These are phyloP conservation scores for Ilex asprella DNA, from an alignment of 257 asterid species.

Conservation along the genomic window DNA sequence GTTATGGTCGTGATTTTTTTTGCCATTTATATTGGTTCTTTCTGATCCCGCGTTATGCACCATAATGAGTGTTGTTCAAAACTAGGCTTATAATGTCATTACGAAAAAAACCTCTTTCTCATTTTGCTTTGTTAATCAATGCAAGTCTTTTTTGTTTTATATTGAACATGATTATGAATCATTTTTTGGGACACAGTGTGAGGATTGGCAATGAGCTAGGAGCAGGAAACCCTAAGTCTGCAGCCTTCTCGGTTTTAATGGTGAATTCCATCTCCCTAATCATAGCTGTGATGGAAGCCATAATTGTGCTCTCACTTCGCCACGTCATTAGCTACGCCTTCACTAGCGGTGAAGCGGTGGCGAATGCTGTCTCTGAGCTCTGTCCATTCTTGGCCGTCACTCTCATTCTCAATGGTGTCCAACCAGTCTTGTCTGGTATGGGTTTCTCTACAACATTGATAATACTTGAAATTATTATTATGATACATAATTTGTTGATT, in stretches of 20 bases:
- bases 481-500: too few relatives aligned
- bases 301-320: slow-evolving; percentile 8
- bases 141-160: too few relatives aligned
- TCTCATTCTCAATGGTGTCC: slow-evolving; percentile 26
- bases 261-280: slow-evolving; percentile 19
- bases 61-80: too few relatives aligned
- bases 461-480: too few relatives aligned
- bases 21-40: too few relatives aligned
- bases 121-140: too few relatives aligned
- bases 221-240: slow-evolving; percentile 26
- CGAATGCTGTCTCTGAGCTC: slow-evolving; percentile 23
- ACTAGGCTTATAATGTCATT: too few relatives aligned
- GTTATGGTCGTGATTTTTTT: too few relatives aligned
- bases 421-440: slow-evolving; percentile 27
- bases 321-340: slow-evolving; percentile 25
- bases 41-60: too few relatives aligned
- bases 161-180: neutral
- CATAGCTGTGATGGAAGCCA: slow-evolving; percentile 9
- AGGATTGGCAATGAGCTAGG: slow-evolving; percentile 28
- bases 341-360: slow-evolving; percentile 17
- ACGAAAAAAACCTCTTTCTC: too few relatives aligned
- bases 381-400: slow-evolving; percentile 25
- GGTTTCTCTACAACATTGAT: too few relatives aligned
- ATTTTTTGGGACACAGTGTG: slow-evolving; percentile 11
- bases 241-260: slow-evolving; percentile 17